A percentile compares a stretch with the other conserved stretches of the same genome.
Conservation (phyloP, 2,329 filamentous ascomycete genomes). For the Exophiala spinifera region DNA sequence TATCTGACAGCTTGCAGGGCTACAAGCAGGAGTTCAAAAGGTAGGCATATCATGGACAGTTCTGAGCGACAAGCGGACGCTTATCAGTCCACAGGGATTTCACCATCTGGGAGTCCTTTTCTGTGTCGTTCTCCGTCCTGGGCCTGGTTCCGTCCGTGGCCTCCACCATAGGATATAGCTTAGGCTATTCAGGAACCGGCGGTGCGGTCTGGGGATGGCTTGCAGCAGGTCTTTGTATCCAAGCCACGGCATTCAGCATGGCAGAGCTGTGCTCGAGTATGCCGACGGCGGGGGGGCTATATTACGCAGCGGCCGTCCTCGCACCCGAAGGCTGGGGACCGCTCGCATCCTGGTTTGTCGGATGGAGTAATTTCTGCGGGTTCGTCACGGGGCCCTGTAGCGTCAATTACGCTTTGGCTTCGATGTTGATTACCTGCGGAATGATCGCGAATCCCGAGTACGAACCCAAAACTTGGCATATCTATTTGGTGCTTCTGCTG, state of each 20-base stretch:
- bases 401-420: constrained; percentile 36
- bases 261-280: constrained; percentile 37
- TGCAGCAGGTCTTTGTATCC: constrained; percentile 34
- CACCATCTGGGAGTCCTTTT: constrained; percentile 35
- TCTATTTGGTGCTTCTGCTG: constrained; percentile 34
- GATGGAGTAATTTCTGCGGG: constrained; percentile 35
- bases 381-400: constrained; percentile 34
- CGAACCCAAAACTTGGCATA: constrained; percentile 34
- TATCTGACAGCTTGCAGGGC: constrained; percentile 31
- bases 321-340: constrained; percentile 34
- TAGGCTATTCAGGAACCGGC: constrained; percentile 35
- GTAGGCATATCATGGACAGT: constrained; percentile 4
- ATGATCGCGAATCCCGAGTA: constrained; percentile 36
- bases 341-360: constrained; percentile 29
- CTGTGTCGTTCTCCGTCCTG: constrained; percentile 37
- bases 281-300: constrained; percentile 36
- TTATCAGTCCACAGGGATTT: constrained; percentile 29
- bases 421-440: constrained; percentile 37
- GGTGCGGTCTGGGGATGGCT: constrained; percentile 36
- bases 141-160: constrained; percentile 41
- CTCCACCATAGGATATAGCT: constrained; percentile 36
- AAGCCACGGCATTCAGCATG: constrained; percentile 36
- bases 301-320: constrained; percentile 34
- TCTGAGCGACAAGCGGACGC: background rate
- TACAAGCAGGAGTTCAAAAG: constrained; percentile 36